Evolutionary conservation across 805 yeast species (phyloP).

Genomic region (Clavispora santaluciae): DNA sequence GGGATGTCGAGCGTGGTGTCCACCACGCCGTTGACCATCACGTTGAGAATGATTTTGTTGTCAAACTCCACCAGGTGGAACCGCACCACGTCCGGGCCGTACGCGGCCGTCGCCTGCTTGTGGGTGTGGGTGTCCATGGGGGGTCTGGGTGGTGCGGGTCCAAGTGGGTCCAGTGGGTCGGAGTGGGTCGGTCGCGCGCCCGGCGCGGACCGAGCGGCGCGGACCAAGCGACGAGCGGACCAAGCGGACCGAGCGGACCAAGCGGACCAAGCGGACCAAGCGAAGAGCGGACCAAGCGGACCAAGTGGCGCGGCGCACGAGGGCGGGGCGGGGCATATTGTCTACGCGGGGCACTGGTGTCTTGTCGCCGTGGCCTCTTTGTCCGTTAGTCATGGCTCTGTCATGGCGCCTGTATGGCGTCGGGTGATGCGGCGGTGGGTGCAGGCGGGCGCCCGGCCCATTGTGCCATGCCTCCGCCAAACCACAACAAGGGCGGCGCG

Average conservation of each 20-base stretch:
- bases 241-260: too few species aligned
- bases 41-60: slow-evolving; percentile 35
- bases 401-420: background rate
- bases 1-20: slow-evolving; percentile 47
- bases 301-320: too few species aligned
- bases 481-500: background rate
- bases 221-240: too few species aligned
- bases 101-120: slow-evolving; percentile 3
- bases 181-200: too few species aligned
- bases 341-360: too few species aligned
- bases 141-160: background rate
- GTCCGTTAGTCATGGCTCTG: background rate
- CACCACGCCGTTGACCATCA: slow-evolving; percentile 41
- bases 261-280: too few species aligned
- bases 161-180: too few species aligned
- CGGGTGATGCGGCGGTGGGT: background rate
- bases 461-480: background rate
- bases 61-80: slow-evolving; percentile 29
- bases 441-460: background rate
- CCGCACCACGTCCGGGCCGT: slow-evolving; percentile 5
- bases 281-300: too few species aligned
- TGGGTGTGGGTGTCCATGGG: background rate
- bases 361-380: too few species aligned
- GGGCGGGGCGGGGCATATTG: too few species aligned
- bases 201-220: too few species aligned